Conservation (phyloP, 345 rosid species). For the Populus ilicifolia region DNA sequence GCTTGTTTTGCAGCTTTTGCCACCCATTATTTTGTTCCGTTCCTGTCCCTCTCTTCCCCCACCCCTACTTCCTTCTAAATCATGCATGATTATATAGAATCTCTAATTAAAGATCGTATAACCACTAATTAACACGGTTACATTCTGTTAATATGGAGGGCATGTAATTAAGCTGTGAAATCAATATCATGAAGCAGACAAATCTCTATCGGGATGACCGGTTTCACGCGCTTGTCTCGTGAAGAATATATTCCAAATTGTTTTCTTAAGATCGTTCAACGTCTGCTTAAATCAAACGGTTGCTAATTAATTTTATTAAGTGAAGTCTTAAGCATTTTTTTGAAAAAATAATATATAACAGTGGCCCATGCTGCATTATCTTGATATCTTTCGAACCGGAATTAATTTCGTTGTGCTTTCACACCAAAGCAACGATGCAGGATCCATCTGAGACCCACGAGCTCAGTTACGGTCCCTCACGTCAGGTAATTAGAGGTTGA, state of each 20-base stretch:
- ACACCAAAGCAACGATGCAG: background rate
- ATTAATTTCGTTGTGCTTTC: background rate
- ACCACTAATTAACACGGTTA: background rate
- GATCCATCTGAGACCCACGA: background rate
- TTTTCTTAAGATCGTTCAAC: background rate
- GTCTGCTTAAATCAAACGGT: background rate
- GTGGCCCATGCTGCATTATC: background rate
- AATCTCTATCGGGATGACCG: constrained; percentile 1
- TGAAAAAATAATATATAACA: background rate
- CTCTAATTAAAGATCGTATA: background rate
- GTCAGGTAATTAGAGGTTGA: background rate
- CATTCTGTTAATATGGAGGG: background rate
- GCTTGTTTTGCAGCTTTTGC: constrained; percentile 34
- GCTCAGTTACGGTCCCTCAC: background rate
- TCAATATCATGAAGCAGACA: constrained; percentile 5
- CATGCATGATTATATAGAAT: background rate
- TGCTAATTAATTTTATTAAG: background rate
- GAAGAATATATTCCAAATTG: constrained; percentile 5
- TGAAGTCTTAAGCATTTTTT: background rate
- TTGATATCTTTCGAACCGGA: background rate
- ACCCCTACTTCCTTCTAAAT: constrained; percentile 4
- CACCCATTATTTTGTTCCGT: constrained; percentile 17
- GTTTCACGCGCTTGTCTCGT: constrained; percentile 14
- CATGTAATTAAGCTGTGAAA: background rate
- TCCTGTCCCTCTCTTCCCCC: constrained; percentile 26